Evolutionary conservation across 2,329 filamentous ascomycete species (phyloP), one percentile per base, ranked within the genome.

Genomic region (Tolypocladium tropicale): DNA sequence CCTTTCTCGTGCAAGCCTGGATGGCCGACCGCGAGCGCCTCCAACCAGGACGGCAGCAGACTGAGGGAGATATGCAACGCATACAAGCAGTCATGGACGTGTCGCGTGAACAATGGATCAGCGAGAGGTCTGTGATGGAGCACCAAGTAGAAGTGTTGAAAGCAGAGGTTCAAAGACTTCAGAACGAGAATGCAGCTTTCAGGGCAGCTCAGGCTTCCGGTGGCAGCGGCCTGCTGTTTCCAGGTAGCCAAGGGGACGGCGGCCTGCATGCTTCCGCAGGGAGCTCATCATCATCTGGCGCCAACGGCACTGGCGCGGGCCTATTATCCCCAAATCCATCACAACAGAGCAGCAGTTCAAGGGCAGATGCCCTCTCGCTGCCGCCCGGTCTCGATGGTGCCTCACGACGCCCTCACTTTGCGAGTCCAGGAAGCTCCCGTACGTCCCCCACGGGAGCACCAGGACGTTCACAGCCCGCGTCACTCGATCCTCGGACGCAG

Each of bases 401-500:
- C 6, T 65, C 69, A 43, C 68, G 68, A 7, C 64, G 70, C n/a
- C 68, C 70, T 57, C 68, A 70, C 55, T 67, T 70, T 54, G 63
- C 57, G 53, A 68, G 57, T 55, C 62, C 56, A 33, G 59, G 57
- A 33, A 67, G 72, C 64, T 66, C 70, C 52, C 65, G 63, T 12
- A 61, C 66, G 25, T 74, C 70, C 34, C 70, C 74, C 16, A 64
- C 63, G 11, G 62, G 59, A 23, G 67, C 66, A 59, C 67, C 74
- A 36, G 68, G 72, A 52, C 67, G 66, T 12, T 69, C 71, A 4
- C 69, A 71, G 21, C 70, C 72, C 43, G 64, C 70, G 53, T 71
- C 74, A 6, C 66, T 78, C 51, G 74, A 77, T 58, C 74, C 75
- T 32, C 73, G 74, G 41, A 77, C 75, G 64, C 74, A 78, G 56